A percentile compares a stretch with the other conserved stretches of the same genome.
These are phyloP conservation scores for Didymella keratinophila DNA, from an alignment of 2,329 filamentous ascomycete genomes.

Conservation along the genomic window DNA sequence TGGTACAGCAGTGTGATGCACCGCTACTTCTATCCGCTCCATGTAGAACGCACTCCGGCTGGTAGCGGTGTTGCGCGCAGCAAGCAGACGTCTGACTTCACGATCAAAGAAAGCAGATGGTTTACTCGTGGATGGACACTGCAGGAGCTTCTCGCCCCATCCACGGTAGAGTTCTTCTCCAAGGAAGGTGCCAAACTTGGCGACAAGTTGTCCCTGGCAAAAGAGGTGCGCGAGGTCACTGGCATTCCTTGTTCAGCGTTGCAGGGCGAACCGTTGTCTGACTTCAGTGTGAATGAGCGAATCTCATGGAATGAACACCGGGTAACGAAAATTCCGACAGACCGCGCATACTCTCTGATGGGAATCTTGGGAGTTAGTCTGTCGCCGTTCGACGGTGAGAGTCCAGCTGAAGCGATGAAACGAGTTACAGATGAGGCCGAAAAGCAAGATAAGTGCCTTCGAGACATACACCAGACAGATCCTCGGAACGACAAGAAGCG, in stretches of 20 bases:
- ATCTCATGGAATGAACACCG: slow-evolving; percentile 21
- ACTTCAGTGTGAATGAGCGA: background rate
- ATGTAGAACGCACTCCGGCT: too few species aligned
- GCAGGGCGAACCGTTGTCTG: background rate
- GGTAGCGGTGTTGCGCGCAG: too few species aligned
- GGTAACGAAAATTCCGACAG: background rate
- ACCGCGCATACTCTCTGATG: slow-evolving; percentile 20
- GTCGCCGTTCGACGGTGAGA: slow-evolving; percentile 18
- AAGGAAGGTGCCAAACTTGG: background rate
- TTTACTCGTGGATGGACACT: too few species aligned
- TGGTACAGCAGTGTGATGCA: too few species aligned
- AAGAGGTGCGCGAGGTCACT: too few species aligned
- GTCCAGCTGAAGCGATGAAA: slow-evolving; percentile 17
- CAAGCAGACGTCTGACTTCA: too few species aligned
- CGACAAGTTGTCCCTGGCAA: background rate
- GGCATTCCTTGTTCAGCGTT: background rate
- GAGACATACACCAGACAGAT: too few species aligned
- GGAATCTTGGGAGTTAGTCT: slow-evolving; percentile 24
- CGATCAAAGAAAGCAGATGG: background rate
- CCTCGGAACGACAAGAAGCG: too few species aligned
- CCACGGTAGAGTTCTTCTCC: slow-evolving; percentile 21
- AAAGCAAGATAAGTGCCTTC: too few species aligned
- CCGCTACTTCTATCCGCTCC: too few species aligned
- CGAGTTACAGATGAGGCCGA: slow-evolving; percentile 14
- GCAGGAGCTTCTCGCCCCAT: slow-evolving; percentile 10